phyloP scores from a whole-genome alignment of 371 early-diverging fungal species.

The Mortierella sp. region DNA sequence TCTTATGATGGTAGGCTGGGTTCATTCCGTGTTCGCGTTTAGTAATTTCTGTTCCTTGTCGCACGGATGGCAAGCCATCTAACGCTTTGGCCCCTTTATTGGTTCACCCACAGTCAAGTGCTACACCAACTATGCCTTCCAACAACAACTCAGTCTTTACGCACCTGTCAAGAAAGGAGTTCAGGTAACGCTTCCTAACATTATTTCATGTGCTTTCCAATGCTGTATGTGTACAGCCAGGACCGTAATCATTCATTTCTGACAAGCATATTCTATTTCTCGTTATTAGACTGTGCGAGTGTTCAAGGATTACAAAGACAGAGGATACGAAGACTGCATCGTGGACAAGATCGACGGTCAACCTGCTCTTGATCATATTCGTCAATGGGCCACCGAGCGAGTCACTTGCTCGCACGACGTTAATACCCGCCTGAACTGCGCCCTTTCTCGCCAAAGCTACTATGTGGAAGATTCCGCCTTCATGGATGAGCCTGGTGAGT shows the following conservation, averaged over 20 bases:
- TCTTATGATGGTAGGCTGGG: slow-evolving; percentile 6
- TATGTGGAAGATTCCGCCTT: not conserved
- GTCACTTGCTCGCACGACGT: slow-evolving; percentile 35
- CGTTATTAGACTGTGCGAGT: slow-evolving; percentile 23
- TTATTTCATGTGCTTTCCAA: not conserved
- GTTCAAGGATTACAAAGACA: not conserved
- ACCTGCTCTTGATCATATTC: slow-evolving; percentile 10
- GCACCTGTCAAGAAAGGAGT: slow-evolving; percentile 21
- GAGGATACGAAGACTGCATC: slow-evolving; percentile 36
- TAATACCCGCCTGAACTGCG: slow-evolving; percentile 29
- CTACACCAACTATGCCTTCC: slow-evolving; percentile 13
- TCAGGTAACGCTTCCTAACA: not conserved
- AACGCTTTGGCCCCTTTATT: not conserved
- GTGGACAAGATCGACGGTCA: slow-evolving; percentile 29
- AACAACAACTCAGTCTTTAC: slow-evolving; percentile 13
- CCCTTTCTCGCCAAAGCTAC: slow-evolving; percentile 26
- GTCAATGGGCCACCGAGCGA: slow-evolving; percentile 18
- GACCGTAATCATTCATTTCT: not conserved
- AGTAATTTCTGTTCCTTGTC: too few relatives aligned
- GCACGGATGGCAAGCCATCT: too few relatives aligned
- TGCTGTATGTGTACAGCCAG: not conserved
- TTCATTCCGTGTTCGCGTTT: not conserved
- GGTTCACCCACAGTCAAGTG: not conserved
- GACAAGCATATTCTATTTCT: not conserved
- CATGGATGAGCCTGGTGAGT: slow-evolving; percentile 15